Conservation (phyloP, 331 rosid species). For the Malus hybrid region DNA sequence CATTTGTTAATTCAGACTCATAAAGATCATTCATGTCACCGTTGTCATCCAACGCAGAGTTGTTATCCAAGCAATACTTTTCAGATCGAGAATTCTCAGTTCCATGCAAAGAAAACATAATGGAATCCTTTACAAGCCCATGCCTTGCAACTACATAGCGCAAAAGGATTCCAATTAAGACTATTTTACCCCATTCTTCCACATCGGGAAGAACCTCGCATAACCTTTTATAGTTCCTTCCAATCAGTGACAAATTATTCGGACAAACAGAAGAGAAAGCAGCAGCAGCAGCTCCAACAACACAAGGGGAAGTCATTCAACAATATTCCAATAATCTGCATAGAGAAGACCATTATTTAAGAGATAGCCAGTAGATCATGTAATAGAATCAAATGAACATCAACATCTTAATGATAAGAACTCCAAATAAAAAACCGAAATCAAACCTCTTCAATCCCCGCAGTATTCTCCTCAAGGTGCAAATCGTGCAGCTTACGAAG, state of each 20-base stretch:
- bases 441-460: conserved; percentile 80
- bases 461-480: conserved; percentile 67
- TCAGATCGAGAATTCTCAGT: conserved; percentile 23
- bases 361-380: not conserved
- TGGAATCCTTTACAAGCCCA: conserved; percentile 72
- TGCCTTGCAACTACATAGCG: conserved; percentile 75
- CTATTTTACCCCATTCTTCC: conserved; percentile 96
- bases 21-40: conserved; percentile 24
- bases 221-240: conserved; percentile 58
- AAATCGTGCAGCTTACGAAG: conserved; percentile 94
- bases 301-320: conserved; percentile 82
- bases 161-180: conserved; percentile 78
- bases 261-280: conserved; percentile 93
- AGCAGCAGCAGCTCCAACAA: conserved; percentile 97
- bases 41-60: conserved; percentile 29
- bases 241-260: conserved; percentile 63
- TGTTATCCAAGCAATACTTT: conserved; percentile 23
- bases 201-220: conserved; percentile 93
- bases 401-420: not conserved
- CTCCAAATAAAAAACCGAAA: not conserved
- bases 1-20: conserved; percentile 41
- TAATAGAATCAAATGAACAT: not conserved
- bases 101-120: conserved; percentile 53
- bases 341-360: not conserved
- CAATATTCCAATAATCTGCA: conserved; percentile 74